A percentile compares a stretch with the other conserved stretches of the same genome.
phyloP scores from a whole-genome alignment of 2,329 filamentous ascomycete genomes.

The Hypoxylon sp. region DNA sequence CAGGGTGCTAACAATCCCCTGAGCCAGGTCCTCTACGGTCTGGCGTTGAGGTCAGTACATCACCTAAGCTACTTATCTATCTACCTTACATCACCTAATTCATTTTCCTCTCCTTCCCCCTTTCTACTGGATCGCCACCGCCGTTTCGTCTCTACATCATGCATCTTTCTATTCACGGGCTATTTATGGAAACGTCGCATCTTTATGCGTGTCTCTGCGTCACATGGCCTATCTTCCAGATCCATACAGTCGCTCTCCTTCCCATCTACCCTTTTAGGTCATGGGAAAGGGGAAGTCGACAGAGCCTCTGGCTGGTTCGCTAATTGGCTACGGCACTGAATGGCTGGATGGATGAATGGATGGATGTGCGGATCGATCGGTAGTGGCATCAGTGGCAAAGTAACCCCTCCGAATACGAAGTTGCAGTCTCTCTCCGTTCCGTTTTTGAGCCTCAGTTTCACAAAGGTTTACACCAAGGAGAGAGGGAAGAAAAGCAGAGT shows the following conservation, averaged over 20 bases:
- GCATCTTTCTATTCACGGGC: constrained; percentile 14
- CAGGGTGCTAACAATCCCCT: constrained; percentile 89
- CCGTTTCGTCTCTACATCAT: constrained; percentile 8
- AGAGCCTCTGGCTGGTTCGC: constrained; percentile 14
- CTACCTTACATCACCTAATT: neutral
- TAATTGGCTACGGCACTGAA: constrained; percentile 8
- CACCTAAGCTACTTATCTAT: neutral
- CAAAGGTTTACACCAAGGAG: neutral
- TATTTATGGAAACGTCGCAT: constrained; percentile 37
- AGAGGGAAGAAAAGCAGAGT: constrained; percentile 10
- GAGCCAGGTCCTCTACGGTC: constrained; percentile 94
- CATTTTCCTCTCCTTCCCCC: constrained; percentile 11
- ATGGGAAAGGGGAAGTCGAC: neutral
- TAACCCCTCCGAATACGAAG: constrained; percentile 26
- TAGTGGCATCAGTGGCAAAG: constrained; percentile 34
- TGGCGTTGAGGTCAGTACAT: constrained; percentile 80
- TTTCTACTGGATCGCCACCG: constrained; percentile 29
- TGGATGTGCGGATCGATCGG: constrained; percentile 16
- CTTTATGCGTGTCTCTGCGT: constrained; percentile 25
- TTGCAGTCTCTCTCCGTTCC: neutral
- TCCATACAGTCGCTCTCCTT: constrained; percentile 18
- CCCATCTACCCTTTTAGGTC: neutral
- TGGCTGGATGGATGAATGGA: constrained; percentile 20
- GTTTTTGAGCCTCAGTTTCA: constrained; percentile 1
- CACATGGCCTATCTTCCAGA: constrained; percentile 28